Percentiles rank a stretch among this genome's conserved stretches.
Conservation (phyloP, 495 filamentous ascomycete species). For the Lineolata rhizophorae region DNA sequence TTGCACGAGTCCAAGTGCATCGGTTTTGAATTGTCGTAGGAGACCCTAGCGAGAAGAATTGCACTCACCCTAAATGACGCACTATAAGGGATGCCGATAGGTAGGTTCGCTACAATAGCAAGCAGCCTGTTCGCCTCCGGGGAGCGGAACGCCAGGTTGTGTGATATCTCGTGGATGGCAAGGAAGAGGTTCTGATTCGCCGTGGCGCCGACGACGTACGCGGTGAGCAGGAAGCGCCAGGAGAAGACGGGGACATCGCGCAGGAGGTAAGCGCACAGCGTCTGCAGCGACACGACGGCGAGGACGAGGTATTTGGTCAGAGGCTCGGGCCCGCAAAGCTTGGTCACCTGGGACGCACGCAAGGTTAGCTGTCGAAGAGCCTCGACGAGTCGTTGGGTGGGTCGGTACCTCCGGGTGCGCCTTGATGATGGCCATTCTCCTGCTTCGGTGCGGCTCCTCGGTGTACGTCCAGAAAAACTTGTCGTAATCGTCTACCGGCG, state of each 20-base stretch:
- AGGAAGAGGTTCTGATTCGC: slow-evolving; percentile 98
- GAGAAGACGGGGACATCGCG: slow-evolving; percentile 63
- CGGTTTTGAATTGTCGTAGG: too few species aligned
- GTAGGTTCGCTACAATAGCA: slow-evolving; percentile 84
- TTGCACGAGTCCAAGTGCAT: too few species aligned
- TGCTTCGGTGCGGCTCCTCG: slow-evolving; percentile 86
- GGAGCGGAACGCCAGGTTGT: slow-evolving; percentile 85
- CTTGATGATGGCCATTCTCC: slow-evolving; percentile 87
- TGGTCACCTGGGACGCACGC: slow-evolving; percentile 45
- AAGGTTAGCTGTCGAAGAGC: slow-evolving; percentile 1
- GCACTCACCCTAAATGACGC: slow-evolving; percentile 67
- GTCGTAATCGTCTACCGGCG: slow-evolving; percentile 24
- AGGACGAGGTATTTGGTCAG: slow-evolving; percentile 86
- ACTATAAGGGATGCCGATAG: slow-evolving; percentile 89
- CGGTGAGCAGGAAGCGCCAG: slow-evolving; percentile 60
- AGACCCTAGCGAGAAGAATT: too few species aligned
- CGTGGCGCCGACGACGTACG: slow-evolving; percentile 86
- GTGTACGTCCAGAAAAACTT: slow-evolving; percentile 89
- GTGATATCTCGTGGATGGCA: slow-evolving; percentile 96
- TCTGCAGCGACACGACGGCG: slow-evolving; percentile 62
- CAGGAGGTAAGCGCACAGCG: slow-evolving; percentile 59
- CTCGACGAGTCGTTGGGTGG: background rate
- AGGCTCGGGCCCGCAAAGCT: slow-evolving; percentile 92
- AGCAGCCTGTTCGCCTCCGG: slow-evolving; percentile 65
- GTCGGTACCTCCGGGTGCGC: slow-evolving; percentile 75